Conservation (phyloP, 257 asterid genomes). For the Solanum appendiculatum region DNA sequence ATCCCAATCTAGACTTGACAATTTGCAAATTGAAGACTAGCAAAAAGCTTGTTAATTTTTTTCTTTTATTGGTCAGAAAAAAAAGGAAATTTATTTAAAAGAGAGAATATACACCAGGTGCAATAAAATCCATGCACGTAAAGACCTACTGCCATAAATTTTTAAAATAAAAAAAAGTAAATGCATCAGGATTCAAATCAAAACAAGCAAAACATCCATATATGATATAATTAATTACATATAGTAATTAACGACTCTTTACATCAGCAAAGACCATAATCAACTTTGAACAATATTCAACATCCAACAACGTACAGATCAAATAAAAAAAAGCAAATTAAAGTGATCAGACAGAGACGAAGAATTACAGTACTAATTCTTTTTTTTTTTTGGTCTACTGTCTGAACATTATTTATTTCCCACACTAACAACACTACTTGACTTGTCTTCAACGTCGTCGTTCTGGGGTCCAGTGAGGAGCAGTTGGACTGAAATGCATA, state of each 20-base stretch:
- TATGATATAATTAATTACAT: neutral
- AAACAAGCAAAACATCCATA: neutral
- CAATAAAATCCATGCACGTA: neutral
- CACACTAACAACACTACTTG: neutral
- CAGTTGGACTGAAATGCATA: constrained; percentile 47
- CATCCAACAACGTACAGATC: neutral
- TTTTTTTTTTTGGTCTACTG: constrained; percentile 4
- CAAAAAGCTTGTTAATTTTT: neutral
- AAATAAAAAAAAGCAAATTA: neutral
- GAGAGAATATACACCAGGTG: neutral
- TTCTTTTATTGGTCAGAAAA: neutral
- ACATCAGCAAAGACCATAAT: constrained; percentile 3
- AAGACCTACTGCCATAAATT: neutral
- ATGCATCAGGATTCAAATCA: neutral
- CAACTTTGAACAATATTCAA: constrained; percentile 5
- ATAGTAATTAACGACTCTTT: neutral
- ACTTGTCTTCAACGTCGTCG: constrained; percentile 17
- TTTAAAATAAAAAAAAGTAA: neutral
- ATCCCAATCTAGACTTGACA: neutral
- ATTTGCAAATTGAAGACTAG: neutral
- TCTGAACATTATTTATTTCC: constrained; percentile 2
- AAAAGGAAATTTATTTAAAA: neutral
- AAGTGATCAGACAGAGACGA: neutral
- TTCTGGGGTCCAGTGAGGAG: constrained; percentile 59
- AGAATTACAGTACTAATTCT: neutral